A percentile compares a stretch with the other conserved stretches of the same genome.
Conservation (phyloP, 805 yeast species). For the Kodamaea laetipori region DNA sequence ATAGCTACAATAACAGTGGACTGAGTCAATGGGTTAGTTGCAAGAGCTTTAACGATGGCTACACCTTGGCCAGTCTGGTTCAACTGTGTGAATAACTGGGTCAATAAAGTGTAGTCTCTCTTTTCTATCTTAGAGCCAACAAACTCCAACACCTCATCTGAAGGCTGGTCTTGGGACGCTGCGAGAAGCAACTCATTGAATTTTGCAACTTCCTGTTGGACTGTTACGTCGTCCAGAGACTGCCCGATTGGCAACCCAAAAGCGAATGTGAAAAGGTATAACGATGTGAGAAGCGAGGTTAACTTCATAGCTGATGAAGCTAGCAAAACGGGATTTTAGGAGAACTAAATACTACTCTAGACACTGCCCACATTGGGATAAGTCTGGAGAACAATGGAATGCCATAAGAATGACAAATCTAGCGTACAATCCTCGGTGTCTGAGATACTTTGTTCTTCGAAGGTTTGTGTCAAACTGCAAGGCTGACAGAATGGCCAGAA, state of each 20-base stretch:
- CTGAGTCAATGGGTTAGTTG: conserved; percentile 20
- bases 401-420: not conserved
- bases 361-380: not conserved
- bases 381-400: not conserved
- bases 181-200: conserved; percentile 2
- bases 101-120: conserved; percentile 18
- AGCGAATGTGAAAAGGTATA: not conserved
- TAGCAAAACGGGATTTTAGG: too few relatives aligned
- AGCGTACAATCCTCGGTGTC: not conserved
- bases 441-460: conserved; percentile 1
- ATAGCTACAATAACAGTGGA: conserved; percentile 20
- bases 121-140: conserved; percentile 3
- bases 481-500: not conserved
- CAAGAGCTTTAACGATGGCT: conserved; percentile 19
- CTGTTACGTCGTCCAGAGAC: not conserved
- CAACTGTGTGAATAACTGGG: conserved; percentile 21
- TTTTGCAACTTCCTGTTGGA: not conserved
- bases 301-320: too few relatives aligned
- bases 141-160: not conserved
- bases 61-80: conserved; percentile 23
- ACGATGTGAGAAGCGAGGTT: too few relatives aligned
- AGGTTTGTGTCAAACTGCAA: not conserved
- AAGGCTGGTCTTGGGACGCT: not conserved
- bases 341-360: too few relatives aligned
- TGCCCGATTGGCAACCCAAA: not conserved